A percentile compares a stretch with the other conserved stretches of the same genome.
These are phyloP conservation scores for Barnettozyma populi DNA, from an alignment of 805 yeast species.

Conservation along the genomic window DNA sequence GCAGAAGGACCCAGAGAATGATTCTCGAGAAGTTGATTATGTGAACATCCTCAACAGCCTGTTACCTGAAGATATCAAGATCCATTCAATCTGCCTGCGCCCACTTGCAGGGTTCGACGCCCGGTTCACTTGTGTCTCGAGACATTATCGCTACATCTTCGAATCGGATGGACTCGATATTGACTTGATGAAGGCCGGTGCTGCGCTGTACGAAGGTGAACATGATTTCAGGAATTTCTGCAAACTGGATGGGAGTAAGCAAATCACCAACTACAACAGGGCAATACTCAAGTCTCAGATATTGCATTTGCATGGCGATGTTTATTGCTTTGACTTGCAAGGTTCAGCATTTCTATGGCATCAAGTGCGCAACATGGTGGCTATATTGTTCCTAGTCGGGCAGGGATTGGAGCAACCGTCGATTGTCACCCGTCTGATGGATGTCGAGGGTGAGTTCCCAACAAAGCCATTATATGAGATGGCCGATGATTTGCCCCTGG, in stretches of 20 bases:
- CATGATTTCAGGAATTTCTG: slow-evolving; percentile 95
- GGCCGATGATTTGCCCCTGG: slow-evolving; percentile 86
- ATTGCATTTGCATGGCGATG: slow-evolving; percentile 32
- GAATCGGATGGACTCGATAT: slow-evolving; percentile 49
- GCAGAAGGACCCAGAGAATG: slow-evolving; percentile 50
- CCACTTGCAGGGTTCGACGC: slow-evolving; percentile 88
- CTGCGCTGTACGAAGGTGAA: slow-evolving; percentile 55
- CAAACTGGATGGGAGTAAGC: slow-evolving; percentile 91
- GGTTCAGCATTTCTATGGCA: slow-evolving; percentile 97
- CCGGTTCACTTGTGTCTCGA: slow-evolving; percentile 77
- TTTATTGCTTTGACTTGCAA: slow-evolving; percentile 65
- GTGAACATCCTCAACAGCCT: slow-evolving; percentile 66
- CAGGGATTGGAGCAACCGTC: slow-evolving; percentile 62
- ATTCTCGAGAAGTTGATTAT: slow-evolving; percentile 70
- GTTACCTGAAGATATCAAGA: slow-evolving; percentile 74
- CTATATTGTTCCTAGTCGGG: slow-evolving; percentile 73
- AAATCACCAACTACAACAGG: slow-evolving; percentile 74
- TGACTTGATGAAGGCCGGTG: slow-evolving; percentile 64
- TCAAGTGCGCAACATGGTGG: slow-evolving; percentile 95
- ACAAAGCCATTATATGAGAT: slow-evolving; percentile 76
- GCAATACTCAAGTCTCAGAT: slow-evolving; percentile 52
- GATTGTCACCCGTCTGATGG: slow-evolving; percentile 52
- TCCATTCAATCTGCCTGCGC: slow-evolving; percentile 76
- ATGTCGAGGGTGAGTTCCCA: slow-evolving; percentile 46
- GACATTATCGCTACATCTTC: slow-evolving; percentile 86